Base-by-base conservation (phyloP, 371 early-diverging fungal species). In the Mucor plumbeus region DNA sequence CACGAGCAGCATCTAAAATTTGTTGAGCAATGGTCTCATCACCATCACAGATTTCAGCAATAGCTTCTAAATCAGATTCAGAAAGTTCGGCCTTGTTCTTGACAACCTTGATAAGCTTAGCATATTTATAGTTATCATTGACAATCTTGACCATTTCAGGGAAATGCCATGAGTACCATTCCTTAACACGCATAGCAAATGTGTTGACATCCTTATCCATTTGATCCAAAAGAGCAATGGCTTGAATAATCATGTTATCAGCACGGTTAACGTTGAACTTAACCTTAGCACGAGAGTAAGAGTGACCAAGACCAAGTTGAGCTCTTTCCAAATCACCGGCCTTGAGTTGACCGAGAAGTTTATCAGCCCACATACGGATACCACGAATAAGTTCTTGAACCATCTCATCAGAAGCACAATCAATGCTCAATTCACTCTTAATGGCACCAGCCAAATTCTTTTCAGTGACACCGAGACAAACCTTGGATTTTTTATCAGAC, bases 101-200 rank as follows among this genome's bases (percentile, higher is more conserved):
- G 79, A 98, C 94, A 53, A 91, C 77, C 79, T 92, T 91, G 65
- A 91, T 92, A 60, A 95, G 87, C 65, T 89, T 88, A 70, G 97
- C 97, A 77, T 91, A 99, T 74, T 90, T 86, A 75, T 87, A 88
- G 82, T 97, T 95, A 83, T 98, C 98, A 71, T 85, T 85, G 68
- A 97, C 92, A 68, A 99, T 94, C 86, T 95, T 96, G 82, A 91
- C 89, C 72, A 99, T 87, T 87, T 99, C 98, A 48, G 99, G 99
- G 88, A 98, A 99, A 78, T 98, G 97, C 98, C 97, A 99, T 56
- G 94, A 93, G 84, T 99, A 99, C 98, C 98, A 98, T 85, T 99
- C 98, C 75, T 74, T 76, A 64, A 90, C 86, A 68, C 96, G 89
- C 96, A 96, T 96, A 40, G 94, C 87, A 72, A 95, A 96, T 38